Percentiles rank a stretch among this genome's conserved stretches.
Evolutionary conservation across 1,139 yeast genomes (phyloP).

Genomic region (Candida sp.): DNA sequence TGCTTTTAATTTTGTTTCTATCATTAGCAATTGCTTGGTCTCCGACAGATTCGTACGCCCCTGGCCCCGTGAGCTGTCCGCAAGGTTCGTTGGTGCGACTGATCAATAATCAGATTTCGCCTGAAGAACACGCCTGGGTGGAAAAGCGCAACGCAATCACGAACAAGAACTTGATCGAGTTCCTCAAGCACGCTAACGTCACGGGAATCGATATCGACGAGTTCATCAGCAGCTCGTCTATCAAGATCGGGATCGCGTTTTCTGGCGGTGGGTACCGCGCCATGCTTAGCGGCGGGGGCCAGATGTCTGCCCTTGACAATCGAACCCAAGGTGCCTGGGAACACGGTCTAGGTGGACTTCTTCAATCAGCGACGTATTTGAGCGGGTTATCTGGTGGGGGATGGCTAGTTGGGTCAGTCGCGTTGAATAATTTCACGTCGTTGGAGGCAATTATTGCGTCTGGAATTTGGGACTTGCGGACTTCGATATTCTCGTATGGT

Average conservation of each 20-base stretch:
- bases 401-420: conserved; percentile 46
- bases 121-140: not conserved
- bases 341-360: conserved; percentile 42
- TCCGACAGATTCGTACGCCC: conserved; percentile 1
- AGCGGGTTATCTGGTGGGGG: conserved; percentile 48
- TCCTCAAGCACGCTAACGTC: conserved; percentile 37
- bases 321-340: conserved; percentile 28
- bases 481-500: conserved; percentile 43
- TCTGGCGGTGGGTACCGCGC: conserved; percentile 53
- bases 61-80: not conserved
- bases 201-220: conserved; percentile 34
- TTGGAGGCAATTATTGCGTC: conserved; percentile 31
- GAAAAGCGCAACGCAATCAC: conserved; percentile 18
- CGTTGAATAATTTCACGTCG: conserved; percentile 40
- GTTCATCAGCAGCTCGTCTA: conserved; percentile 28
- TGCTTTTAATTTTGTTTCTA: not conserved
- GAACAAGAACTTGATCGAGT: conserved; percentile 33
- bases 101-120: not conserved
- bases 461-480: conserved; percentile 43
- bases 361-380: conserved; percentile 43
- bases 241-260: conserved; percentile 41
- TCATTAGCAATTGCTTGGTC: not conserved
- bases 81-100: conserved; percentile 2
- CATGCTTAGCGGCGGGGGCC: conserved; percentile 48
- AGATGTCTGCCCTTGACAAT: conserved; percentile 38